Base-by-base conservation (phyloP, 2,329 filamentous ascomycete genomes). In the Fusarium dlaminii region DNA sequence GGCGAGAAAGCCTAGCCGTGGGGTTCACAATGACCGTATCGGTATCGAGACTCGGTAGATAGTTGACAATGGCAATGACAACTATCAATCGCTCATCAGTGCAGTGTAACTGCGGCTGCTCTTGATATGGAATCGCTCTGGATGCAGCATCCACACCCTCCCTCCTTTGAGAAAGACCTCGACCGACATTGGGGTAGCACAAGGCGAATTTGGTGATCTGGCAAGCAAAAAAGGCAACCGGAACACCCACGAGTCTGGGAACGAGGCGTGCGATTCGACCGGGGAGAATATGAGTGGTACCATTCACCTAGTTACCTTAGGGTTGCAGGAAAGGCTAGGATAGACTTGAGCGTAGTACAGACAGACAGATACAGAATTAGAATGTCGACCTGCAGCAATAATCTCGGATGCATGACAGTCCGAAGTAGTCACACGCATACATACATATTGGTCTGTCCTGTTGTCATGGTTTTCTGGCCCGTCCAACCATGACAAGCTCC, bases 1-100 rank as follows among this genome's bases (percentile, higher is more conserved):
- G 68, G 43, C 42, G 54, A 76, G 69, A 78, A 78, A 76, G 77
- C 77, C 77, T 77, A 67, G 73, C 43, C 75, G 77, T 79, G 77
- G 77, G 70, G 77, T 61, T 72, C 51, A 46, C 52, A 43, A 45
- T 49, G 42, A 51, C 49, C 27, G 22, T 32, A 56, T 64, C 42
- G 66, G 64, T 56, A 64, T 64, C 42, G 66, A 60, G 49, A 61
- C 65, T 67, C 45, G 57, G 48, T 54, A 70, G 48, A 59, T 51
- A 29, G 32, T 51, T 51, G 24, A 51, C 30, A 59, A 36, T 37
- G 20, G 42, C 24, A 59, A 59, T 51, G 42, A 59, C 55, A 58
- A 37, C 56, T 37, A 59, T 37, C 40, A 37, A 56, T 27, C 58
- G 32, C 17, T 27, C 32, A 54, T 37, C 20, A 40, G 27, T 22